phyloP scores from a whole-genome alignment of 2,329 filamentous ascomycete species.

The Fusarium ambrosium region DNA sequence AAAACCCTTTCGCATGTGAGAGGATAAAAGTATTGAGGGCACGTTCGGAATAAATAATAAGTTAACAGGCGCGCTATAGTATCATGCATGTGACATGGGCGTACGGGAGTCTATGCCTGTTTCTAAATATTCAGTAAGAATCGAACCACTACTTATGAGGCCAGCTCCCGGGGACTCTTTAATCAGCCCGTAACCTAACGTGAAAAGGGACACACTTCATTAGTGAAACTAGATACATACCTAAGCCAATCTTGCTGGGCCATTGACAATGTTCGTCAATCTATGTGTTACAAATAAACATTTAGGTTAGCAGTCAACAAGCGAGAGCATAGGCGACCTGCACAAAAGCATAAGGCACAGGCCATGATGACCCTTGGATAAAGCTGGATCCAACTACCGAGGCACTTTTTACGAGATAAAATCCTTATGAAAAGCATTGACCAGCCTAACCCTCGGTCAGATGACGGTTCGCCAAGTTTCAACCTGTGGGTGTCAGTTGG shows the following conservation, averaged over 20 bases:
- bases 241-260: not conserved
- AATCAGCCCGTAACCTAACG: not conserved
- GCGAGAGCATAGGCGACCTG: not conserved
- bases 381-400: not conserved
- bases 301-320: not conserved
- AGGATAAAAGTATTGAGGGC: not conserved
- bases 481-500: not conserved
- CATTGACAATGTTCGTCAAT: not conserved
- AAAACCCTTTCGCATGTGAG: not conserved
- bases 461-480: not conserved
- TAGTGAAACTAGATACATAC: not conserved
- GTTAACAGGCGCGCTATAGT: fast-evolving
- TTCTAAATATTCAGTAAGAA: too few relatives aligned
- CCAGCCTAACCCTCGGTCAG: not conserved
- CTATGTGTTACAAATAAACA: not conserved
- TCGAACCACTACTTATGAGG: too few relatives aligned
- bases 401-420: not conserved
- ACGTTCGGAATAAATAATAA: not conserved
- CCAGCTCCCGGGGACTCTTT: not conserved
- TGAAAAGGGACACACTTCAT: not conserved
- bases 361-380: not conserved
- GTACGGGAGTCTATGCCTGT: not conserved
- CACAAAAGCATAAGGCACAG: not conserved
- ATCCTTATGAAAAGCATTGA: not conserved
- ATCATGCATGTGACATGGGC: not conserved